phyloP scores from a whole-genome alignment of 2,329 filamentous ascomycete species.

The Cercospora berteroae region DNA sequence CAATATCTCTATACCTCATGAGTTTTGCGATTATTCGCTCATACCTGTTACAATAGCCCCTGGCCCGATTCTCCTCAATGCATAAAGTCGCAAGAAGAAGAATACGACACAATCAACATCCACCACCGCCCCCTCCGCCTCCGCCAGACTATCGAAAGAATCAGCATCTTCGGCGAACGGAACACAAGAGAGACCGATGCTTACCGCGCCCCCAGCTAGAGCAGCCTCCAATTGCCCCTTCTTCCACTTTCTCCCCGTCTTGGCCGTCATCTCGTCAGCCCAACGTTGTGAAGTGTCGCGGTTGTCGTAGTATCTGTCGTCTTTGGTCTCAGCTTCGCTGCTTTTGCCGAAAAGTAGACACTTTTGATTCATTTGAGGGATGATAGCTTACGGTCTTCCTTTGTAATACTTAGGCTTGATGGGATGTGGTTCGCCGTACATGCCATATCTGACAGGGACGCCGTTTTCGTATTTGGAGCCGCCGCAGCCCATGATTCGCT shows the following conservation, averaged over 20 bases:
- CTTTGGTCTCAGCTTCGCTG: too few relatives aligned
- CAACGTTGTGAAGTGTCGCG: background rate
- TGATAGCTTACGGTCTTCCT: background rate
- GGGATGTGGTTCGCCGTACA: background rate
- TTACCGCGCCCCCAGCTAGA: background rate
- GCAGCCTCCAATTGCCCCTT: background rate
- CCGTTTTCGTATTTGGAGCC: background rate
- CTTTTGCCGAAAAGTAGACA: too few relatives aligned
- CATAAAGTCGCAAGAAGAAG: too few relatives aligned
- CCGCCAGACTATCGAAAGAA: background rate
- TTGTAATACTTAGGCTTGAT: background rate
- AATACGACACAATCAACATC: background rate
- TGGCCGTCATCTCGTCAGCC: background rate
- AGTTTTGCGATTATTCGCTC: too few relatives aligned
- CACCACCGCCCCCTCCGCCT: background rate
- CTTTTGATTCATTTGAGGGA: too few relatives aligned
- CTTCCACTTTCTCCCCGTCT: slow-evolving; percentile 1
- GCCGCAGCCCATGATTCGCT: background rate
- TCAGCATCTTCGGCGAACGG: background rate
- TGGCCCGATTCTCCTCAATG: too few relatives aligned
- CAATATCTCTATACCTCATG: too few relatives aligned
- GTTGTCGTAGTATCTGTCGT: background rate
- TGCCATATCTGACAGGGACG: background rate
- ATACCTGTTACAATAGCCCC: too few relatives aligned
- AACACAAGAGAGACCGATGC: background rate